Percentiles rank a stretch among this genome's conserved stretches.
These are phyloP conservation scores for Chaetomium fimeti DNA, from an alignment of 495 filamentous ascomycete species.

Conservation along the genomic window DNA sequence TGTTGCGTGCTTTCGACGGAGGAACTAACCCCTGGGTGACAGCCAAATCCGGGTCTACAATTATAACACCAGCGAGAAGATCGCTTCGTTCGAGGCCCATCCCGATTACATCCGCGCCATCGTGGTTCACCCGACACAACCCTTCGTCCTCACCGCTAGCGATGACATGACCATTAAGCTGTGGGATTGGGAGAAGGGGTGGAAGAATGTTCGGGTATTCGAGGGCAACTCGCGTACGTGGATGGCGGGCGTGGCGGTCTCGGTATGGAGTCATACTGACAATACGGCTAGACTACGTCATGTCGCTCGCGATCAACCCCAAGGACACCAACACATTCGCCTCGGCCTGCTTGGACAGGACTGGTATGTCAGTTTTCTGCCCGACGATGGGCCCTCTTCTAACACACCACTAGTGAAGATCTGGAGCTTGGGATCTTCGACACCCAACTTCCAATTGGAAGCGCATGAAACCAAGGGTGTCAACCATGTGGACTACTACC, in stretches of 20 bases:
- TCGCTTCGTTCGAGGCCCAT: constrained; percentile 96
- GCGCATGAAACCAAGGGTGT: constrained; percentile 98
- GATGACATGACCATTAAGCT: constrained; percentile 99
- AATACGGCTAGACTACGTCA: constrained; percentile 55
- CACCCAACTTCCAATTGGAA: constrained; percentile 92
- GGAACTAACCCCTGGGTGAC: constrained; percentile 12
- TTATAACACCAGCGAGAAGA: constrained; percentile 99
- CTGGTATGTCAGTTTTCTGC: constrained; percentile 63
- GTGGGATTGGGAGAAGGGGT: constrained; percentile 98
- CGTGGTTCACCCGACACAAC: constrained; percentile 92
- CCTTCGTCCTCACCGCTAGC: constrained; percentile 91
- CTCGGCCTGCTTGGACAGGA: constrained; percentile 91
- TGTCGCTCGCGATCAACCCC: constrained; percentile 99
- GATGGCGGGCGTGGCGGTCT: background rate
- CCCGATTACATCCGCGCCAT: constrained; percentile 99
- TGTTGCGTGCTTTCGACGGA: background rate
- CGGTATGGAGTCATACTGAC: constrained; percentile 16
- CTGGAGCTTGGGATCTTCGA: constrained; percentile 88
- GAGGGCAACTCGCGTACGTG: constrained; percentile 80
- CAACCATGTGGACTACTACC: constrained; percentile 97
- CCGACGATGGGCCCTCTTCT: background rate
- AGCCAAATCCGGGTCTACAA: constrained; percentile 62
- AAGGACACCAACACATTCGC: constrained; percentile 99
- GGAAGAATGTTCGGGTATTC: constrained; percentile 98
- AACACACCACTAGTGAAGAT: constrained; percentile 70